Evolutionary conservation across 2,329 filamentous ascomycete genomes (phyloP).

Genomic region (Hymenoscyphus fraxineus): DNA sequence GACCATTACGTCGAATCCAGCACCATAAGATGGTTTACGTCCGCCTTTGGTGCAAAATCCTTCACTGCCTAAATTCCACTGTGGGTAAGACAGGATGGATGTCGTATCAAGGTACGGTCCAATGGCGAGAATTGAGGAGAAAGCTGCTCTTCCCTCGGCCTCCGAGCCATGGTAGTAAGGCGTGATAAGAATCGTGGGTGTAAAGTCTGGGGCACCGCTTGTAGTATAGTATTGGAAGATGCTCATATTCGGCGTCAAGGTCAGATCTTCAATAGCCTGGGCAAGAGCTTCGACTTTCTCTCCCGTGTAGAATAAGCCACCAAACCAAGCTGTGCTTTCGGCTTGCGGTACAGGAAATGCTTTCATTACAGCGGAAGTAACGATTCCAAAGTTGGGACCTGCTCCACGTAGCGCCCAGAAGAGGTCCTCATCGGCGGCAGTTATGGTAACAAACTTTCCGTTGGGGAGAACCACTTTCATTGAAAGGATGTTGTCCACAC

Average conservation of each 20-base stretch:
- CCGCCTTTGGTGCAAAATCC: neutral
- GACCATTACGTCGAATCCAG: neutral
- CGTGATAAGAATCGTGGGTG: neutral
- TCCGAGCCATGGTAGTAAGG: neutral
- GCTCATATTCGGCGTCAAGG: neutral
- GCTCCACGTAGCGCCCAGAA: constrained; percentile 5
- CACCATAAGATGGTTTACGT: constrained; percentile 1
- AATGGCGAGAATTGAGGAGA: neutral
- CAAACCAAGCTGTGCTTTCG: constrained; percentile 1
- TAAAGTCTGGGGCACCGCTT: constrained; percentile 2
- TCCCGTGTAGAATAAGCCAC: neutral
- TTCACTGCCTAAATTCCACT: neutral
- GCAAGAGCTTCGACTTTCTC: constrained; percentile 3
- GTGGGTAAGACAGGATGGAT: neutral
- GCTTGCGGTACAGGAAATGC: constrained; percentile 2
- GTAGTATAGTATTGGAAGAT: constrained; percentile 6
- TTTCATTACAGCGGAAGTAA: constrained; percentile 2
- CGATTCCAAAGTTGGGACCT: constrained; percentile 7
- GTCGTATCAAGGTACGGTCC: neutral
- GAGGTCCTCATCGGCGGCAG: neutral
- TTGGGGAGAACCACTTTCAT: neutral
- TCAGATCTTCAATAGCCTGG: neutral
- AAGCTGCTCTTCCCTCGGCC: neutral
- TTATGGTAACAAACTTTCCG: neutral
- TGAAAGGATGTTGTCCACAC: constrained; percentile 2